A percentile compares a stretch with the other conserved stretches of the same genome.
phyloP scores from a whole-genome alignment of 176 grass and related monocot genomes.

The Bothriochloa decipiens region DNA sequence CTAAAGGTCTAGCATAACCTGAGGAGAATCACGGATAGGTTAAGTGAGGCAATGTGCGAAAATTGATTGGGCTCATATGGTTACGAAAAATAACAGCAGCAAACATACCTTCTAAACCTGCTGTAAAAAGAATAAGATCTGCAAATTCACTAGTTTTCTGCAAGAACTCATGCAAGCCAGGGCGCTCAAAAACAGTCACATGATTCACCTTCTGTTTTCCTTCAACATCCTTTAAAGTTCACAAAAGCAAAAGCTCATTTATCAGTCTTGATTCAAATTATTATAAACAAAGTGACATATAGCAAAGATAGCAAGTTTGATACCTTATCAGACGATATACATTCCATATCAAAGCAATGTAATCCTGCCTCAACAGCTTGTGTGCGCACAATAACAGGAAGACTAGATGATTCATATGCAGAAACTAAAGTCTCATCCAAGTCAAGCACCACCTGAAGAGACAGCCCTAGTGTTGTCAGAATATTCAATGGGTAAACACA shows the following conservation, averaged over 20 bases:
- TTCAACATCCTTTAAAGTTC: conserved; percentile 70
- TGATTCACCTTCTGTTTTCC: conserved; percentile 91
- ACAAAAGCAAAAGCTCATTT: conserved; percentile 28
- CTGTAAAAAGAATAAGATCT: conserved; percentile 97
- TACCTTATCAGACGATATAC: conserved; percentile 88
- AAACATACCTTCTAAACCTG: conserved; percentile 90
- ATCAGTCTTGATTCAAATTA: conserved; percentile 44
- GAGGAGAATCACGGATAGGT: conserved; percentile 39
- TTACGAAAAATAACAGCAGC: conserved; percentile 24
- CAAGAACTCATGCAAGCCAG: conserved; percentile 95
- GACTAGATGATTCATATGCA: conserved; percentile 93
- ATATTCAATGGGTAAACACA: conserved; percentile 17
- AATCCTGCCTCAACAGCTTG: conserved; percentile 93
- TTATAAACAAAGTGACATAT: conserved; percentile 18
- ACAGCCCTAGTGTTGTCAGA: conserved; percentile 35
- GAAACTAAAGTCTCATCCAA: conserved; percentile 99
- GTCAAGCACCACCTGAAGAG: conserved; percentile 91
- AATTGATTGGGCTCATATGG: neutral
- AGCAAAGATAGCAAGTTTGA: neutral
- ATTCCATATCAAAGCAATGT: conserved; percentile 97
- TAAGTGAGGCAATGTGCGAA: neutral
- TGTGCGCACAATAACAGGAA: conserved; percentile 74
- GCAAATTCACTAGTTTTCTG: conserved; percentile 86
- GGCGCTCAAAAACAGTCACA: conserved; percentile 98
- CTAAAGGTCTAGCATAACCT: conserved; percentile 98